Evolutionary conservation across 805 yeast genomes (phyloP), one percentile per base, ranked within the genome.

Genomic region (Lachancea cidri): DNA sequence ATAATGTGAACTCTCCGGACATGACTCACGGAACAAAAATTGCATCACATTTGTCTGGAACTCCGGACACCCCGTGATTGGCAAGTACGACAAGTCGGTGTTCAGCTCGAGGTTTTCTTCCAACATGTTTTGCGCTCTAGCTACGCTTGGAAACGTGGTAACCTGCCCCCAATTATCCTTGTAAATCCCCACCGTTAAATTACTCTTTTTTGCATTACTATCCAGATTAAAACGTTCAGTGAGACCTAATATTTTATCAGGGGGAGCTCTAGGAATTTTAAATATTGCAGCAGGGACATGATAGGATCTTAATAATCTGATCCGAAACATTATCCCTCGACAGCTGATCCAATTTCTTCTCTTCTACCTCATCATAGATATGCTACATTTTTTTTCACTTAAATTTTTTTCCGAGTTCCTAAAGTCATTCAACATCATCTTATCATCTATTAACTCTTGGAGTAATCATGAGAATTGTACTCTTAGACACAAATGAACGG

Each of bases 231-330:
- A 91, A 27, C 83, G 78, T 56, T 81, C 88, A 34, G 86, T 76
- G 52, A 87, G 74, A 29, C 96, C 87, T 49, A 83, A 65, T 57
- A 88, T 87, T 53, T 88, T 86, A 65, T 88, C 97, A 14, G 95
- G 87, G 36, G 95, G 93, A 5, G 86, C 86, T 50, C 62, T 66
- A 27, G 68, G 69, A 24, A 73, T 72, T 17, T 38, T 36, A 14
- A 25, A 29, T 7, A 54, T 41, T 4, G 35, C 22, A 6, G 38
- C 38, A 2, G 43, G 35, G 13, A 35, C 13, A n/a, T 35, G 29
- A 30, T 30, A 16, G n/a, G 11, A 22, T 22, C 27, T 22, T 22
- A 22, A 7, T 7, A 11, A 22, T 11, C 27, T 22, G 27, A 11
- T 7, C 27, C 27, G 11, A 22, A 11, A 11, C 7, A 22, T 22